phyloP scores from a whole-genome alignment of 345 rosid species.

The Salix arbutifolia region DNA sequence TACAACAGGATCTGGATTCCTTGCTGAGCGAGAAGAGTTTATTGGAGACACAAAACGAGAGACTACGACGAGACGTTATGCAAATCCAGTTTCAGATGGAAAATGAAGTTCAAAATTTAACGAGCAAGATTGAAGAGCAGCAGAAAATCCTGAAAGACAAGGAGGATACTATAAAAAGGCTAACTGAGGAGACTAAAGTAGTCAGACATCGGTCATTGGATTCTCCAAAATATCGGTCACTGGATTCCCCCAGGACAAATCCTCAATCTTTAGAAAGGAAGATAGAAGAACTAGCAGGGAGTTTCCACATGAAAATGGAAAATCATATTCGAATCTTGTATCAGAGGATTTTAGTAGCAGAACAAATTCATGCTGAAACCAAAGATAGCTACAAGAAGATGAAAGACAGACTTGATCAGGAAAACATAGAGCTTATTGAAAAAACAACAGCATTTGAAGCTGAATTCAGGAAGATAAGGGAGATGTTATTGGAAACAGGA shows the following conservation, averaged over 20 bases:
- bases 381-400: constrained; percentile 38
- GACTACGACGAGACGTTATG: constrained; percentile 21
- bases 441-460: constrained; percentile 22
- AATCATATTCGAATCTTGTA: constrained; percentile 55
- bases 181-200: constrained; percentile 35
- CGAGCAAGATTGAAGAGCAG: constrained; percentile 32
- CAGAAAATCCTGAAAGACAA: constrained; percentile 32
- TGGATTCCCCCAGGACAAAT: constrained; percentile 19
- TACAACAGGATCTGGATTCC: constrained; percentile 38
- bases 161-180: constrained; percentile 30
- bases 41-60: constrained; percentile 23
- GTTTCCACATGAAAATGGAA: constrained; percentile 54
- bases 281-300: constrained; percentile 61
- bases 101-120: constrained; percentile 18
- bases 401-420: constrained; percentile 34
- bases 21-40: constrained; percentile 23
- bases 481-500: constrained; percentile 24
- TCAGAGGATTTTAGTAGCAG: constrained; percentile 65
- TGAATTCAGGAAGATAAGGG: constrained; percentile 35
- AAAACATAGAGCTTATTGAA: constrained; percentile 26
- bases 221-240: constrained; percentile 8
- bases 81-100: constrained; percentile 17
- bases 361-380: constrained; percentile 62
- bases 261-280: constrained; percentile 45
- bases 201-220: constrained; percentile 36